These are phyloP conservation scores for Yamadazyma aaseri DNA, from an alignment of 1,139 yeast genomes.

Conservation along the genomic window DNA sequence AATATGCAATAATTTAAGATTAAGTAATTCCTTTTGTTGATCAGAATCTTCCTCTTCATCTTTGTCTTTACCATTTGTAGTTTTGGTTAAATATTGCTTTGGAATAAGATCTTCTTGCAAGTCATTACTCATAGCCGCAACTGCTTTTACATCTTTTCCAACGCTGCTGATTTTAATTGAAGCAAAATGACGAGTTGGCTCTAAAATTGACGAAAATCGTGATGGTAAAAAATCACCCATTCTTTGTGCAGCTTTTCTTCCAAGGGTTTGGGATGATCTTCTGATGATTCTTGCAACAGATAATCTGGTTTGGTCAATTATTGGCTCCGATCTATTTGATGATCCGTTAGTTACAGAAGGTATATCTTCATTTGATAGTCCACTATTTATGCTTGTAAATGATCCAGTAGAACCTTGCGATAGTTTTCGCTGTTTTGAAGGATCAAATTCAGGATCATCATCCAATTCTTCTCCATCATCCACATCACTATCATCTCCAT, in stretches of 20 bases:
- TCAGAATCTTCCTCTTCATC: constrained; percentile 13
- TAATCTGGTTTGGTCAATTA: constrained; percentile 66
- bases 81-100: constrained; percentile 28
- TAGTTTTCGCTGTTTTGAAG: constrained; percentile 33
- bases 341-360: constrained; percentile 15
- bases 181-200: constrained; percentile 93
- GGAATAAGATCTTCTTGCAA: constrained; percentile 40
- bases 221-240: constrained; percentile 88
- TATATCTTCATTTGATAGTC: constrained; percentile 29
- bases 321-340: constrained; percentile 49
- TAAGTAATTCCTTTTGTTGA: constrained; percentile 32
- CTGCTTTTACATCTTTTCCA: constrained; percentile 58
- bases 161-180: constrained; percentile 77
- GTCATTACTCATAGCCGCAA: constrained; percentile 55
- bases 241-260: constrained; percentile 80
- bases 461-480: constrained; percentile 17
- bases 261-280: constrained; percentile 55
- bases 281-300: constrained; percentile 71
- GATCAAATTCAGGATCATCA: constrained; percentile 24
- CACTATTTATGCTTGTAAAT: constrained; percentile 35
- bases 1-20: constrained; percentile 58
- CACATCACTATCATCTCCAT: constrained; percentile 31
- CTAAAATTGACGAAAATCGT: constrained; percentile 80
- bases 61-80: constrained; percentile 16
- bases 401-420: constrained; percentile 44